phyloP scores from a whole-genome alignment of 345 rosid genomes.

The Euphorbia peplus region DNA sequence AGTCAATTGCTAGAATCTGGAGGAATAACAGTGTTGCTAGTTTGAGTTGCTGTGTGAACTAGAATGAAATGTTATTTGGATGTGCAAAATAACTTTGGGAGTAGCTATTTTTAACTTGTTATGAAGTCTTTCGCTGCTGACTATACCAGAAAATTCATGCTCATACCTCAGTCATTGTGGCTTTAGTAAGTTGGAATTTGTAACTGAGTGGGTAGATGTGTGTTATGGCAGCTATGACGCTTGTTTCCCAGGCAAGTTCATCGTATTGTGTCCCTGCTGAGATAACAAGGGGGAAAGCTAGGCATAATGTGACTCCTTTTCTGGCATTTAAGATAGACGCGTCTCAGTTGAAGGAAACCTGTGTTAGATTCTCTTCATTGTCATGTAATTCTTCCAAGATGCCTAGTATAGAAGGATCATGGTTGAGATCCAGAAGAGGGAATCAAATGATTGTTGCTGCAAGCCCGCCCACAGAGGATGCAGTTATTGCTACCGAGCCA shows the following conservation, averaged over 20 bases:
- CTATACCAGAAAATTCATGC: neutral
- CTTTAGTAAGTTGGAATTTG: neutral
- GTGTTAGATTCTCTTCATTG: conserved; percentile 34
- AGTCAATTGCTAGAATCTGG: neutral
- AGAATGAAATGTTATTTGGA: neutral
- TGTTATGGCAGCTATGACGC: conserved; percentile 51
- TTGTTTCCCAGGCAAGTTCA: conserved; percentile 50
- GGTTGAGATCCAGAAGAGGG: conserved; percentile 44
- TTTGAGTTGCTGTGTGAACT: neutral
- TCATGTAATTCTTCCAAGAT: conserved; percentile 30
- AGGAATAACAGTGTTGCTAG: neutral
- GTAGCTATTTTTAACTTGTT: neutral
- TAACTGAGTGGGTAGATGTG: conserved; percentile 4
- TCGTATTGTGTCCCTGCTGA: conserved; percentile 39
- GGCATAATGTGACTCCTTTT: conserved; percentile 29
- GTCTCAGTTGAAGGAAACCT: conserved; percentile 36
- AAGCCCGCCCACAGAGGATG: conserved; percentile 92
- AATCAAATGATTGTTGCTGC: conserved; percentile 60
- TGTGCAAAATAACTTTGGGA: neutral
- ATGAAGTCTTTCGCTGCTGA: neutral
- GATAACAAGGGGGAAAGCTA: conserved; percentile 27
- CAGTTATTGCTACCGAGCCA: conserved; percentile 67
- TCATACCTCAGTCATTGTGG: neutral
- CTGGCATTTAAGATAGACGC: conserved; percentile 28
- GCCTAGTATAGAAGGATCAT: conserved; percentile 22